These are phyloP conservation scores for Symbiodinium natans DNA, from an alignment of 73 alveolate species.

Conservation along the genomic window DNA sequence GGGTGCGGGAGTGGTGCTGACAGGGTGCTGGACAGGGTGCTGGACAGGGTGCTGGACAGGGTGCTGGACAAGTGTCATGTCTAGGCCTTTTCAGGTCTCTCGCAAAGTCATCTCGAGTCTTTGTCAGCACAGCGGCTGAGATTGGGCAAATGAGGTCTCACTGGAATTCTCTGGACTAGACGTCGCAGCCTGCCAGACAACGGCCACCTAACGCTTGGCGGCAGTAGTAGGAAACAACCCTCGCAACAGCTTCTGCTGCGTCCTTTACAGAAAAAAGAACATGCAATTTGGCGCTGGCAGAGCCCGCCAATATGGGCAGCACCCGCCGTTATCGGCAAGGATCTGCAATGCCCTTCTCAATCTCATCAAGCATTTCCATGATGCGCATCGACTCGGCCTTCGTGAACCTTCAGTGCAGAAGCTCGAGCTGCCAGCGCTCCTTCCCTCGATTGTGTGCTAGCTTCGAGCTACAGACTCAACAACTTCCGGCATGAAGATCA, in stretches of 20 bases:
- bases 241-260: background rate
- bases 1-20: too few species aligned
- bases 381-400: conserved; percentile 42
- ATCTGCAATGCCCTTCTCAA: conserved; percentile 47
- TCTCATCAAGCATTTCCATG: conserved; percentile 46
- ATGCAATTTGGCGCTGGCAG: background rate
- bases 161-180: background rate
- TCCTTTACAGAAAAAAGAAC: too few species aligned
- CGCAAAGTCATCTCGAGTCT: background rate
- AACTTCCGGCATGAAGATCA: too few species aligned
- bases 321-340: conserved; percentile 8
- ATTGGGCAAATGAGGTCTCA: too few species aligned
- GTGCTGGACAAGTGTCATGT: background rate
- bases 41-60: too few species aligned
- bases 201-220: background rate
- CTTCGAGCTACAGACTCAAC: too few species aligned
- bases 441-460: too few species aligned
- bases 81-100: background rate
- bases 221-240: background rate
- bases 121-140: background rate
- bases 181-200: background rate
- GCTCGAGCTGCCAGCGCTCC: too few species aligned
- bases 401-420: conserved; percentile 20
- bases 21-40: too few species aligned
- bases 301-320: too few species aligned